Evolutionary conservation across 192 early-diverging fungal genomes (phyloP).

Genomic region (Umbelopsis ramanniana): DNA sequence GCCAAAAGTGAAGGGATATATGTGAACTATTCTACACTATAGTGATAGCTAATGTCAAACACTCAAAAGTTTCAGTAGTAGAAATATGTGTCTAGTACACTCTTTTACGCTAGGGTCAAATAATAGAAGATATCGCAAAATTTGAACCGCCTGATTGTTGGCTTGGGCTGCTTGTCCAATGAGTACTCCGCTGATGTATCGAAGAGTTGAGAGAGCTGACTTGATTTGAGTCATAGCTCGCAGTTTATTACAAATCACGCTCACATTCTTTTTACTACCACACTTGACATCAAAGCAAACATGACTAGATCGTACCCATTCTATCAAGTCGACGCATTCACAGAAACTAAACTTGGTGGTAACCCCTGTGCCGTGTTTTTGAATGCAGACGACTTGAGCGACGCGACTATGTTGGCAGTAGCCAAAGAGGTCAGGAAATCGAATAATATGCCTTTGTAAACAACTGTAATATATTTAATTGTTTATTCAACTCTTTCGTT

Average conservation of each 20-base stretch:
- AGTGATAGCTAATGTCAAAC: neutral
- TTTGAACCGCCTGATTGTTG: too few species aligned
- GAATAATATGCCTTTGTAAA: too few species aligned
- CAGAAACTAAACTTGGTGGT: slow-evolving; percentile 18
- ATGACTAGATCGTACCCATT: slow-evolving; percentile 22
- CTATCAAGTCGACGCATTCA: slow-evolving; percentile 30
- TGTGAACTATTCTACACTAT: neutral
- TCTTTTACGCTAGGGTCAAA: too few species aligned
- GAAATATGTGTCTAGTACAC: neutral
- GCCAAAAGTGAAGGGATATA: neutral
- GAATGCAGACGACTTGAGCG: slow-evolving; percentile 28
- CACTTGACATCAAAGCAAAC: neutral
- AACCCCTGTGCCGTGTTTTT: slow-evolving; percentile 26
- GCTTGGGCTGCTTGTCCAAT: too few species aligned
- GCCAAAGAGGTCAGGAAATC: slow-evolving; percentile 1
- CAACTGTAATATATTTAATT: neutral
- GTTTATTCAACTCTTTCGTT: neutral
- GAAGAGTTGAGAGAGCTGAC: too few species aligned
- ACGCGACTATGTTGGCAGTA: slow-evolving; percentile 17
- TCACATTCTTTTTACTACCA: neutral
- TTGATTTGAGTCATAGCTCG: too few species aligned
- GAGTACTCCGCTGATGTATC: too few species aligned
- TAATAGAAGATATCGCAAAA: too few species aligned
- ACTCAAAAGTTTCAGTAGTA: neutral
- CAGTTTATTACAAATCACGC: too few species aligned